These are phyloP conservation scores for Amphirosellinia nigrospora DNA, from an alignment of 495 filamentous ascomycete species.

Conservation along the genomic window DNA sequence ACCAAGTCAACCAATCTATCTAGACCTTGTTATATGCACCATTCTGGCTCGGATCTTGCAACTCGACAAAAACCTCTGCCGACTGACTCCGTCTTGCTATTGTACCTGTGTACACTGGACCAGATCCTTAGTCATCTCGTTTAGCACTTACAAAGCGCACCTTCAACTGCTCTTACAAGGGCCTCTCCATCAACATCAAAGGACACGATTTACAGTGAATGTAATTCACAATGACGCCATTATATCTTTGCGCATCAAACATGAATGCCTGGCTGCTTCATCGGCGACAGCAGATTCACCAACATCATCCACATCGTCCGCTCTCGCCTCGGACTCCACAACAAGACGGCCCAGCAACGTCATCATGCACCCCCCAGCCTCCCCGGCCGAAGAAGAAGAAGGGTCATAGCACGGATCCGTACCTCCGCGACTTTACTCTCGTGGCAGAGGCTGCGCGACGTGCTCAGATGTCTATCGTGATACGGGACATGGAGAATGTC, in stretches of 20 bases:
- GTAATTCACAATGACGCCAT: slow-evolving; percentile 23
- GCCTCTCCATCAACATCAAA: background rate
- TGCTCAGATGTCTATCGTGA: slow-evolving; percentile 84
- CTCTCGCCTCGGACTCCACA: slow-evolving; percentile 36
- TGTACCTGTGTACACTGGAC: background rate
- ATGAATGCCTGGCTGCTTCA: background rate
- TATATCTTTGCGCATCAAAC: slow-evolving; percentile 21
- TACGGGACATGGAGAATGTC: slow-evolving; percentile 80
- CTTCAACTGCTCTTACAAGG: background rate
- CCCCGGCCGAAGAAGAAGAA: slow-evolving; percentile 44
- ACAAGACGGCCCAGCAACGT: slow-evolving; percentile 29
- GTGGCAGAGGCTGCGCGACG: slow-evolving; percentile 95
- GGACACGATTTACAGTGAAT: background rate
- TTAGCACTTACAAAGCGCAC: slow-evolving; percentile 3
- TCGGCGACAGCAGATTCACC: slow-evolving; percentile 17
- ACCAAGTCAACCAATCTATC: background rate
- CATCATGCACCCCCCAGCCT: slow-evolving; percentile 45
- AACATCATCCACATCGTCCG: slow-evolving; percentile 34
- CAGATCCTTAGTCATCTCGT: background rate
- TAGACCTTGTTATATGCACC: background rate
- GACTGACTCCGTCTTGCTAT: background rate
- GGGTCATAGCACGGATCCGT: slow-evolving; percentile 61
- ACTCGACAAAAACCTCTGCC: background rate
- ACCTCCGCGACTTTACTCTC: slow-evolving; percentile 79
- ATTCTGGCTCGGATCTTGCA: background rate